These are phyloP conservation scores for Microdochium nivale DNA, from an alignment of 2,329 filamentous ascomycete genomes.

Conservation along the genomic window DNA sequence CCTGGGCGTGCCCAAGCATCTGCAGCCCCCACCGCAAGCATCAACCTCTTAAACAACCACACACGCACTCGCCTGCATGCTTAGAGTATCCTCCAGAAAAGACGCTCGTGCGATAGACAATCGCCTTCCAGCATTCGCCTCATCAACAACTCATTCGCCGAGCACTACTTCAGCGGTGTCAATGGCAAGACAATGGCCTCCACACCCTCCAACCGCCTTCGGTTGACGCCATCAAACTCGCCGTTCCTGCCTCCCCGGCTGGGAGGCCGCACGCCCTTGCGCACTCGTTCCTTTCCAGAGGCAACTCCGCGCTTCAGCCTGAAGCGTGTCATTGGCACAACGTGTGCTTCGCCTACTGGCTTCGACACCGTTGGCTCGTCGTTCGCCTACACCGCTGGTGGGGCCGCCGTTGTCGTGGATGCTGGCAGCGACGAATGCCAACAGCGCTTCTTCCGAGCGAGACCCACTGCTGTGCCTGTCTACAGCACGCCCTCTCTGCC, in stretches of 20 bases:
- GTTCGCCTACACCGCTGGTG: constrained; percentile 89
- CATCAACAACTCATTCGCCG: not conserved
- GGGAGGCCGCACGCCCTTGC: constrained; percentile 50
- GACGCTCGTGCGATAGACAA: too few species aligned
- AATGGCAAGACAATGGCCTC: constrained; percentile 52
- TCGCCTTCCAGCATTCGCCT: not conserved
- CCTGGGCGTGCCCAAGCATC: too few species aligned
- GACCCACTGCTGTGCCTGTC: constrained; percentile 65
- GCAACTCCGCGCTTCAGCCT: constrained; percentile 53
- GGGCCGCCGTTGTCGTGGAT: constrained; percentile 82
- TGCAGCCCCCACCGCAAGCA: not conserved
- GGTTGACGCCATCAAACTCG: constrained; percentile 69
- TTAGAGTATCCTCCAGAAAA: too few species aligned
- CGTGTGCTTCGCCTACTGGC: constrained; percentile 72
- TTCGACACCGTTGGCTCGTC: constrained; percentile 73
- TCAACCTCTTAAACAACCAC: not conserved
- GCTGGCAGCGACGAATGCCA: constrained; percentile 59
- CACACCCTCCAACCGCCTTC: constrained; percentile 53
- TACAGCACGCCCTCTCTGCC: constrained; percentile 46
- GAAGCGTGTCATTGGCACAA: constrained; percentile 83
- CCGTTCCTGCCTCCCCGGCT: constrained; percentile 52
- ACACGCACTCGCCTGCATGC: not conserved
- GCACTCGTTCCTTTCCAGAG: constrained; percentile 39
- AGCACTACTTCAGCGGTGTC: constrained; percentile 11
- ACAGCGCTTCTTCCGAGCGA: constrained; percentile 86